Evolutionary conservation across 768 basidiomycete species (phyloP), one percentile per base, ranked within the genome.

Genomic region (Psilocybe subaeruginosa): DNA sequence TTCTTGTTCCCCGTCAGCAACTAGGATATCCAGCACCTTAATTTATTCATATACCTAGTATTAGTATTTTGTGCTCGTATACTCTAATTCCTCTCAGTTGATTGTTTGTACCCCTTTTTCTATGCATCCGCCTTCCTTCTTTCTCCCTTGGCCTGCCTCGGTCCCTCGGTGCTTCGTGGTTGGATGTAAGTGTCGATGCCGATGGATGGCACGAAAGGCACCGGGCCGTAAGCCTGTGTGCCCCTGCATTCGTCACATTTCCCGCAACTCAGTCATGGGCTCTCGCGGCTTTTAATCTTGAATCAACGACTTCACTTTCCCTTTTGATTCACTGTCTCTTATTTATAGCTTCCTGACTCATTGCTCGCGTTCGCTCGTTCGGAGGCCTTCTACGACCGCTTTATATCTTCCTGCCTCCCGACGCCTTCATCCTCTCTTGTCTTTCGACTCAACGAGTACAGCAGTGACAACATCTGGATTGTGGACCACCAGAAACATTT

Each of bases 1-100:
- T 70, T 69, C 52, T 30, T 71, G 35, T 31, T 66, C 11, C 65
- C 66, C 0, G 19, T 53, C 33, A 23, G 33, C 33, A 35, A 23
- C 23, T 54, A 31, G 50, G 29, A 46, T 17, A 29, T 62, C n/a
- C 16, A 23, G 23, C 23, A 23, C 23, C 23, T 23, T 23, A 23
- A 23, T 23, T 23, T 23, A 23, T 23, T 23, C 23, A 23, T 23
- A 23, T 23, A 23, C 23, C 23, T 23, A 23, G 23, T 23, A 23
- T 23, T 23, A 23, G 23, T 23, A 61, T 16, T 46, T 46, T 35
- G 33, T 2, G 33, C 33, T 35, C 11, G 33, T 23, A 23, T 23
- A 23, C 23, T 23, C 23, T 23, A 23, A 23, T 23, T 23, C 23
- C 23, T 23, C 23, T 23, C 23, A 23, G 23, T 39, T 39, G 37